phyloP scores from a whole-genome alignment of 2,329 filamentous ascomycete genomes.

The Colletotrichum cereale region DNA sequence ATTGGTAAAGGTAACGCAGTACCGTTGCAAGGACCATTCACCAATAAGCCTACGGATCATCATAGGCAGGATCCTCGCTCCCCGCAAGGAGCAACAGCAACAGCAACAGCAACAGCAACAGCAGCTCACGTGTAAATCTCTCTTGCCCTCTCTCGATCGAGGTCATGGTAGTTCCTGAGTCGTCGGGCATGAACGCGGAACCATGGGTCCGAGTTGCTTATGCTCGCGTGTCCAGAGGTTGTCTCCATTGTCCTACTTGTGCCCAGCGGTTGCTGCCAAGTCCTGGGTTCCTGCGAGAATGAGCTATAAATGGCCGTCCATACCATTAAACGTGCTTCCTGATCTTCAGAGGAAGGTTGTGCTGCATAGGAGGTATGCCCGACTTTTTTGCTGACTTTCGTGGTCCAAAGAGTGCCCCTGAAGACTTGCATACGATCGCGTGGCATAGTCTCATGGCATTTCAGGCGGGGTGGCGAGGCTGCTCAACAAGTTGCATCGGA shows the following conservation, averaged over 20 bases:
- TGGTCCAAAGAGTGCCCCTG: not conserved
- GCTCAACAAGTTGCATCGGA: not conserved
- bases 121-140: not conserved
- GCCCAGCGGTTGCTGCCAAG: not conserved
- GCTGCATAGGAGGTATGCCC: too few relatives aligned
- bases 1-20: too few relatives aligned
- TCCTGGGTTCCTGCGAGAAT: not conserved
- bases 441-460: not conserved
- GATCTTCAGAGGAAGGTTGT: too few relatives aligned
- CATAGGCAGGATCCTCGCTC: not conserved
- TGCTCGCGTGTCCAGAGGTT: not conserved
- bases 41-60: not conserved
- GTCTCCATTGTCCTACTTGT: not conserved
- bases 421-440: not conserved
- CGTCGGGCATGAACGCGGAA: constrained; percentile 19
- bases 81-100: not conserved
- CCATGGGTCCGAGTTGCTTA: constrained; percentile 9
- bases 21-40: not conserved
- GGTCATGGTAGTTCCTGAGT: constrained; percentile 44
- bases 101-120: not conserved
- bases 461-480: not conserved
- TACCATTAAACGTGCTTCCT: too few relatives aligned
- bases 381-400: not conserved
- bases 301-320: not conserved
- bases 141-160: constrained; percentile 43